A percentile compares a stretch with the other conserved stretches of the same genome.
These are phyloP conservation scores for Endotrypanum monterogeii DNA, from an alignment of 208 protist species.

Conservation along the genomic window DNA sequence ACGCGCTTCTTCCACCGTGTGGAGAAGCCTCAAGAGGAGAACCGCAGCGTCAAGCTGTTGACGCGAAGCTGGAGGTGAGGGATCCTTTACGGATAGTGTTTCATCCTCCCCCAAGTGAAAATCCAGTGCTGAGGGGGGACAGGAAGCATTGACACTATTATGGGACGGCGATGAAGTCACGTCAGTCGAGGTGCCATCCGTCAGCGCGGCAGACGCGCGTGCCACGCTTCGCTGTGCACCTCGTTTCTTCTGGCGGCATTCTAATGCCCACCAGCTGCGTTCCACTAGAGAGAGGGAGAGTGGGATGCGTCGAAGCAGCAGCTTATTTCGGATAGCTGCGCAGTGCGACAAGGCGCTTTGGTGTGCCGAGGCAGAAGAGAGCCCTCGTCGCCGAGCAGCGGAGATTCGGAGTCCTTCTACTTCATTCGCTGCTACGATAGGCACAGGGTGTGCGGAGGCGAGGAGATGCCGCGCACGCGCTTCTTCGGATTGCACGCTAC, in stretches of 20 bases:
- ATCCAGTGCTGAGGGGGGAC: neutral
- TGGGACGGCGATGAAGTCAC: neutral
- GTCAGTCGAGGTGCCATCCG: neutral
- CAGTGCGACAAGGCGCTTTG: neutral
- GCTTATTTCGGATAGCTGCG: slow-evolving; percentile 40
- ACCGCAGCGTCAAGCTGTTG: slow-evolving; percentile 27
- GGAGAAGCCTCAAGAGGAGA: slow-evolving; percentile 39
- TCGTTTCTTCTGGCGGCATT: slow-evolving; percentile 16
- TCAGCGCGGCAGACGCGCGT: neutral
- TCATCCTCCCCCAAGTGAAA: neutral
- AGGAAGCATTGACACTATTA: neutral
- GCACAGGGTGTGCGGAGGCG: neutral
- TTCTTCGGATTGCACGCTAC: slow-evolving; percentile 15
- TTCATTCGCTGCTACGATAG: neutral
- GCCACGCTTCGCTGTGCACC: neutral
- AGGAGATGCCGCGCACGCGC: slow-evolving; percentile 10
- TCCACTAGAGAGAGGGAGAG: slow-evolving; percentile 75
- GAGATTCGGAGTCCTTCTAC: neutral
- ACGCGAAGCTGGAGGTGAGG: slow-evolving; percentile 6
- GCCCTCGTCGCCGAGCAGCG: neutral
- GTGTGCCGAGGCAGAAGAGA: neutral
- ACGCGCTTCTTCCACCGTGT: slow-evolving; percentile 55
- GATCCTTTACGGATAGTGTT: neutral
- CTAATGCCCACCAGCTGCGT: slow-evolving; percentile 42
- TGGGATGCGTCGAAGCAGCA: slow-evolving; percentile 70